Conservation (phyloP, 1,139 yeast species). For the Candida labiduridarum region DNA sequence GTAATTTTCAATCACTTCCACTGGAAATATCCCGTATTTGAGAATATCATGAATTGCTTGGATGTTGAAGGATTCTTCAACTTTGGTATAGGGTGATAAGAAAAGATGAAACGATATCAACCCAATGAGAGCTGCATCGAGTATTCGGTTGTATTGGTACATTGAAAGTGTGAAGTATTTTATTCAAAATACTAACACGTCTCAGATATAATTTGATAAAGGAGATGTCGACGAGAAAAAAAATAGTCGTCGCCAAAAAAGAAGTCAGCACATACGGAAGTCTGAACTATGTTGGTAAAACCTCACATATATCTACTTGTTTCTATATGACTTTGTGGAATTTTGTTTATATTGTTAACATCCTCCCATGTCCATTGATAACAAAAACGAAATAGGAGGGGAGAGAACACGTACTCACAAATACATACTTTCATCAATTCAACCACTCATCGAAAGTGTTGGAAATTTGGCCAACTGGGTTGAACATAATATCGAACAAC, state of each 20-base stretch:
- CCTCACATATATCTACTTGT: no score
- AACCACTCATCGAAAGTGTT: not conserved
- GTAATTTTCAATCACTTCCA: slow-evolving; percentile 42
- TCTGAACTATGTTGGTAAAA: no score
- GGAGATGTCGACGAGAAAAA: no score
- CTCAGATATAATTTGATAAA: no score
- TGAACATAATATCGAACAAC: not conserved
- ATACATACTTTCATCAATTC: not conserved
- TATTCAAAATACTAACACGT: no score
- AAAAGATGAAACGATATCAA: slow-evolving; percentile 48
- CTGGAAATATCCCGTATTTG: slow-evolving; percentile 55
- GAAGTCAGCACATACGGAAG: no score
- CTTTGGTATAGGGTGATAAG: slow-evolving; percentile 82
- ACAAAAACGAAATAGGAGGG: not conserved
- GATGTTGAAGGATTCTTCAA: slow-evolving; percentile 89
- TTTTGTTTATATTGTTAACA: no score
- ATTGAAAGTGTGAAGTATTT: slow-evolving; percentile 9
- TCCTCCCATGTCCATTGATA: no score
- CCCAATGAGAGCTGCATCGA: slow-evolving; percentile 27
- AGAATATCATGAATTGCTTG: slow-evolving; percentile 89
- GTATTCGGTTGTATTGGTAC: slow-evolving; percentile 23
- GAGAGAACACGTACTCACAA: slow-evolving; percentile 7
- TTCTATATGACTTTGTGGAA: no score
- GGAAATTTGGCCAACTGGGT: not conserved
- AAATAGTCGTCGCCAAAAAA: no score